Evolutionary conservation across 108 stramenopile genomes (phyloP).

Genomic region (Cyclostephanos tholiformis): DNA sequence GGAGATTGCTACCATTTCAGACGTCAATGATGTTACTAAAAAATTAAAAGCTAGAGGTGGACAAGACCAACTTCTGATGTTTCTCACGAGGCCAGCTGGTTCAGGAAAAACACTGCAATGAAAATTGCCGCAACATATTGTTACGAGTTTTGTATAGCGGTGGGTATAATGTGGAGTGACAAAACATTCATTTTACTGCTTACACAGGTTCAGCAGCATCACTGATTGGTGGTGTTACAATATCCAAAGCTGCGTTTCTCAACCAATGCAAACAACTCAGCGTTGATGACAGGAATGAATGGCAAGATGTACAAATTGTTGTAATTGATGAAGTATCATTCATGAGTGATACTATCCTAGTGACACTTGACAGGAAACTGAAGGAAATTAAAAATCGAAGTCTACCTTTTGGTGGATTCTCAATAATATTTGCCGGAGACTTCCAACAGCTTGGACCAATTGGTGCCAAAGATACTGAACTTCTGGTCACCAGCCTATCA

Average conservation of each 20-base stretch:
- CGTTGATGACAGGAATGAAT: not conserved
- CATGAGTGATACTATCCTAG: not conserved
- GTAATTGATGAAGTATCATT: constrained; percentile 31
- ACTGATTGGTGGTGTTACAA: too few species aligned
- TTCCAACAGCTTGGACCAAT: too few species aligned
- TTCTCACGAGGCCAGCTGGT: constrained; percentile 20
- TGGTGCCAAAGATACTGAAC: too few species aligned
- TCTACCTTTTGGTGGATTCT: too few species aligned
- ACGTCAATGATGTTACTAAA: not conserved
- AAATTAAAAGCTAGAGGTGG: constrained; percentile 2
- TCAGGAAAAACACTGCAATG: constrained; percentile 19
- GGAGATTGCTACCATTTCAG: not conserved
- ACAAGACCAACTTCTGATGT: constrained; percentile 10
- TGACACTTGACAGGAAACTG: constrained; percentile 4
- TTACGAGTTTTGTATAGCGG: constrained; percentile 21
- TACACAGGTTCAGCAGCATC: too few species aligned
- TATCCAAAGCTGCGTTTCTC: too few species aligned
- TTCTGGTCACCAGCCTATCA: too few species aligned
- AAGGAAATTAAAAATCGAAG: too few species aligned
- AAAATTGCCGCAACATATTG: not conserved
- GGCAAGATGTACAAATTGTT: constrained; percentile 15
- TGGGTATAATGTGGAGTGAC: too few species aligned
- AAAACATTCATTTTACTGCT: too few species aligned
- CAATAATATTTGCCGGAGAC: too few species aligned
- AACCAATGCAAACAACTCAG: too few species aligned